Evolutionary conservation across 805 yeast species (phyloP), one percentile per base, ranked within the genome.

Genomic region (Candida alai): DNA sequence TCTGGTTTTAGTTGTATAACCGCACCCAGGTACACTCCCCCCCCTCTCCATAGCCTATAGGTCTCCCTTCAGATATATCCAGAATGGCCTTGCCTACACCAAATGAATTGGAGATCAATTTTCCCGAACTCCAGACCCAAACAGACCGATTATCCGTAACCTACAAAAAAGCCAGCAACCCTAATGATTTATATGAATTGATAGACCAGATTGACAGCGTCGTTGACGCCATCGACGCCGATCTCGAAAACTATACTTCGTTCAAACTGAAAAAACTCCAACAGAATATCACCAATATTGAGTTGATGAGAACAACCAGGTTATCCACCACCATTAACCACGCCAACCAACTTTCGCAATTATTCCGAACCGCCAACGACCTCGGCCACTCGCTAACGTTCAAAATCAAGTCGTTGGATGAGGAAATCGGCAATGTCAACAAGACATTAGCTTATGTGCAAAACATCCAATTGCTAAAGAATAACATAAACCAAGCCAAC

Each of bases 301-400:
- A 84, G 46, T 58, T 81, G 34, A 60, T 70, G 13, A 58, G 86
- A 38, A 76, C 84, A 2, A 77, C 84, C 4, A 79, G 76, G 46
- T 60, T 84, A n/a, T 72, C 87, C 0, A 65, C 78, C 1, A 70
- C 85, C 2, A 61, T 81, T 36, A 57, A 70, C 16, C 65, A 67
- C 26, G 80, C 89, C 9, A 73, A 76, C 32, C 66, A 73, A 2
- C 59, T 84, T 37, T 68, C 74, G 19, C 58, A 66, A 20, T 65
- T 76, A 17, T 68, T 85, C 32, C 60, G 77, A 5, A 63, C 70
- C 26, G 82, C 94, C 1, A 78, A 83, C 32, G 71, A 71, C 30
- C 62, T 80, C 36, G 89, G 95, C 5, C 63, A 70, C 24, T 65
- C 73, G 11, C 74, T 89, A 33, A 82, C 95, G 2, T 73, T 73